Base-by-base conservation (phyloP, 257 asterid genomes). In the Oldenlandia corymbosa region DNA sequence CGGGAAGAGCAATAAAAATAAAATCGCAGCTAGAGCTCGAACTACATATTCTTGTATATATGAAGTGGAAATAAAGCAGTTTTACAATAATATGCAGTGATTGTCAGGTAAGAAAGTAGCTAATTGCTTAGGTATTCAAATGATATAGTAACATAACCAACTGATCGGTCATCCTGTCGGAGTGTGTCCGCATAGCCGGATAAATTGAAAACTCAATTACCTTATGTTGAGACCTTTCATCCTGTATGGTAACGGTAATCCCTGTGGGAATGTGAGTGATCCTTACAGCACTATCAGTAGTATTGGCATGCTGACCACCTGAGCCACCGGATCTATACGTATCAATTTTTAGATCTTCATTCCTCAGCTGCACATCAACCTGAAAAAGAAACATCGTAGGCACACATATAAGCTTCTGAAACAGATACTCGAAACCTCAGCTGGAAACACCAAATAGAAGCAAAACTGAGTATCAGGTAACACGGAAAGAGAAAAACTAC, bases 221-320 rank as follows among this genome's bases (percentile, higher is more conserved):
- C 97, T 71, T 80, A 73, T 89, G 97, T 75, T 92, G 97, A 78
- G 99, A 92, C 68, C 97, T 82, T 68, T 89, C 97, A 61, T 92
- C 97, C 73, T 89, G 99, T 84, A 87, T 92, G 77, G 97, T 49
- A 72, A 89, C 83, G 36, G 88, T 78, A 70, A 92, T 70, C 46
- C 97, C 97, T 1, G 97, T 76, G 13, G 99, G 99, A 46, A 85
- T 43, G 73, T 89, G 99, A 78, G 96, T 87, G 63, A 92, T 59
- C 81, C 97, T 89, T 56, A 92, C 99, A 73, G 99, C 99, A 78
- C 99, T 92, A 72, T 89, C 83, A 27, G 97, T 92, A 58, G 97
- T 89, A 72, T 89, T 92, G 32, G 82, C 99, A 48, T 86, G 94
- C 84, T 89, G 99, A 65, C 99, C 99, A 46, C 99, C 97, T 20